Evolutionary conservation across 2,329 filamentous ascomycete species (phyloP).

Genomic region (Fusarium sp.): DNA sequence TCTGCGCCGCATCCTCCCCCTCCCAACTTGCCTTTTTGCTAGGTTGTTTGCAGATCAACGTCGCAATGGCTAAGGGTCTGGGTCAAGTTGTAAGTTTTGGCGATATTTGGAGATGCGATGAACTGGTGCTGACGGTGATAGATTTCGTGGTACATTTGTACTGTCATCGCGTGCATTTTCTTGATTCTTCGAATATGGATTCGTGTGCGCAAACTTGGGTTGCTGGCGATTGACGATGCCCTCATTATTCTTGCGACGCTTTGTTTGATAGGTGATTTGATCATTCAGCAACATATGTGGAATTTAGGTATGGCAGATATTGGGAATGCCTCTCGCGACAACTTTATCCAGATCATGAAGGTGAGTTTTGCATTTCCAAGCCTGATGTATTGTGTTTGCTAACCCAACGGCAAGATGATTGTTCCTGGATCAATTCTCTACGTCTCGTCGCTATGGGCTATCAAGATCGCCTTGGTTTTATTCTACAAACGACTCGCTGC

Average conservation of each 20-base stretch:
- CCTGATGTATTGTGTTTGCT: background rate
- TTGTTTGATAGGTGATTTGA: conserved; percentile 38
- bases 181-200: conserved; percentile 34
- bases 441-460: conserved; percentile 53
- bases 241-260: conserved; percentile 30
- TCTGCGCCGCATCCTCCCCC: conserved; percentile 18
- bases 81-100: conserved; percentile 37
- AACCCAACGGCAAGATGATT: conserved; percentile 47
- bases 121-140: background rate
- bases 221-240: conserved; percentile 31
- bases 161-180: conserved; percentile 32
- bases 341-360: conserved; percentile 45
- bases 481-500: conserved; percentile 55
- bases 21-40: background rate
- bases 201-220: conserved; percentile 30
- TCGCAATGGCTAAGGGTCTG: conserved; percentile 40
- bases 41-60: conserved; percentile 10
- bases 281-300: conserved; percentile 42
- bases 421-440: conserved; percentile 55
- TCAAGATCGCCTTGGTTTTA: conserved; percentile 54
- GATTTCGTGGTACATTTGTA: conserved; percentile 42
- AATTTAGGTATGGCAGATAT: conserved; percentile 44
- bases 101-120: background rate
- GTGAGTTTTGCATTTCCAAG: background rate
- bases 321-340: conserved; percentile 26